Conservation (phyloP, 345 rosid species). For the Moricandia arvensis region DNA sequence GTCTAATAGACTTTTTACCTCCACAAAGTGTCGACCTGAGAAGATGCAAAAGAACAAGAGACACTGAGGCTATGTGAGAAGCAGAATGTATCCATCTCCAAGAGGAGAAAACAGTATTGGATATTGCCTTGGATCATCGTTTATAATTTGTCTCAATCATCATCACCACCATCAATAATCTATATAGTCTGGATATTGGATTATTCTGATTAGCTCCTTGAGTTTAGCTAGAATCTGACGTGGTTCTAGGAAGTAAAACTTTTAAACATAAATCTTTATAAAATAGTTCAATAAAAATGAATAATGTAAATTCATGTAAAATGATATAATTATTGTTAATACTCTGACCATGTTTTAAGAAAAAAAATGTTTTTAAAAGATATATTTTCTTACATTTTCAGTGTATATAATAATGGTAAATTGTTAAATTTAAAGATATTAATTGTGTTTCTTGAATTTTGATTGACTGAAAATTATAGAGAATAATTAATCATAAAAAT, state of each 20-base stretch:
- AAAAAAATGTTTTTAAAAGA: too few relatives aligned
- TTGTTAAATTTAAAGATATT: too few relatives aligned
- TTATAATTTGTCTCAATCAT: not conserved
- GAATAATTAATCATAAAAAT: too few relatives aligned
- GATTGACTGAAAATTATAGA: too few relatives aligned
- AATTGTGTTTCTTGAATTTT: too few relatives aligned
- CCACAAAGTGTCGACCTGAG: slow-evolving; percentile 13
- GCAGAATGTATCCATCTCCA: not conserved
- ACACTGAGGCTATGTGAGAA: slow-evolving; percentile 7
- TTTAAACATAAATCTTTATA: not conserved
- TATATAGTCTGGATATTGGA: not conserved
- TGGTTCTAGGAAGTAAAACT: not conserved
- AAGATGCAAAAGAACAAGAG: not conserved
- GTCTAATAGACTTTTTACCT: not conserved
- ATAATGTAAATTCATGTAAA: not conserved
- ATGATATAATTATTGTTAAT: too few relatives aligned
- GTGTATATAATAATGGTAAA: too few relatives aligned
- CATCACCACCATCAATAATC: not conserved
- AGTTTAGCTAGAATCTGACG: not conserved
- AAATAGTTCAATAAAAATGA: not conserved
- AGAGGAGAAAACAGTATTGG: not conserved
- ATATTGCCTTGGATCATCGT: not conserved
- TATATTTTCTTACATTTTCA: too few relatives aligned
- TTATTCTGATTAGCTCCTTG: not conserved
- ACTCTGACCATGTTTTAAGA: too few relatives aligned